Percentiles rank a stretch among this genome's conserved stretches.
Conservation (phyloP, 1,284 basidiomycete genomes). For the Apiotrichum mycotoxinovorans region DNA sequence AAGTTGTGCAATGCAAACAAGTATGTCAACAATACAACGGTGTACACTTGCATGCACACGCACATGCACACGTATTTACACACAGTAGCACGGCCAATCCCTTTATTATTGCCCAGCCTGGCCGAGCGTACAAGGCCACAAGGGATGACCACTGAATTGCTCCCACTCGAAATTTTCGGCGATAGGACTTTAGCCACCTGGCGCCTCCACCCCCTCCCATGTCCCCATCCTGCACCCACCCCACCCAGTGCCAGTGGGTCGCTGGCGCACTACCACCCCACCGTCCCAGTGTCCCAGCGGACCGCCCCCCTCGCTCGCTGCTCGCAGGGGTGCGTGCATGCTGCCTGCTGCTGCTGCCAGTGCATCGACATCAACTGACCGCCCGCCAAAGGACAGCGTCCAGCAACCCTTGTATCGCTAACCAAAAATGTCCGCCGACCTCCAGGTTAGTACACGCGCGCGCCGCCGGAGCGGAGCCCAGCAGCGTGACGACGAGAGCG, state of each 20-base stretch:
- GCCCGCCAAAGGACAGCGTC: neutral
- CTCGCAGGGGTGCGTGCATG: neutral
- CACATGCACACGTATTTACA: too few species aligned
- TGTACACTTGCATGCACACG: too few species aligned
- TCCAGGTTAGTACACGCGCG: neutral
- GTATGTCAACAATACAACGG: too few species aligned
- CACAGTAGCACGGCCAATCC: too few species aligned
- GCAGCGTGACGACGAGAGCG: neutral
- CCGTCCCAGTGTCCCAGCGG: neutral
- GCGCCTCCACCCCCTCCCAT: neutral
- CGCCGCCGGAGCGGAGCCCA: too few species aligned
- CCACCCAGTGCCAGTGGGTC: too few species aligned
- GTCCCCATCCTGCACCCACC: neutral
- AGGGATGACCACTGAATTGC: neutral
- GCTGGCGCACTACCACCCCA: too few species aligned
- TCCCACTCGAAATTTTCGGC: neutral
- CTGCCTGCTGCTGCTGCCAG: neutral
- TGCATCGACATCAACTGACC: conserved; percentile 2
- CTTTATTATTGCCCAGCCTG: too few species aligned
- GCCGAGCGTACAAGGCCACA: too few species aligned
- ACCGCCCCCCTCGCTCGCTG: neutral
- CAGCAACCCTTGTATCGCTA: neutral
- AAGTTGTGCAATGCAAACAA: too few species aligned
- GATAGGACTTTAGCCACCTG: neutral
- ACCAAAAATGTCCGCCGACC: conserved; percentile 54